A percentile compares a stretch with the other conserved stretches of the same genome.
phyloP scores from a whole-genome alignment of 352 stramenopile genomes.

The Globisporangium emineosum region DNA sequence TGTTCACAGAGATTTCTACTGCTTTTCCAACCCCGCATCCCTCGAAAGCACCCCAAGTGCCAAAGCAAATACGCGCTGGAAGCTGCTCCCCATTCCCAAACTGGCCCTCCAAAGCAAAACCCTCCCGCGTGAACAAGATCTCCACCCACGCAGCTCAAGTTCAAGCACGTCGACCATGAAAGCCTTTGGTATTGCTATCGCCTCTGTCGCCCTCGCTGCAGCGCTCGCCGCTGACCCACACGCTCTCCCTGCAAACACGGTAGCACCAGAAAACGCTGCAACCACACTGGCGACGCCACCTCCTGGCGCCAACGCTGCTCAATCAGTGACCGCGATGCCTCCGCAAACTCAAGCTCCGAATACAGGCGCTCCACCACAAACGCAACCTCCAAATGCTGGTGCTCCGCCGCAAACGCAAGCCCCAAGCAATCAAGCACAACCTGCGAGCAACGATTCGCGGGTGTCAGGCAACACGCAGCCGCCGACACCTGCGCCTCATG shows the following conservation, averaged over 20 bases:
- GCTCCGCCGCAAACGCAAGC: background rate
- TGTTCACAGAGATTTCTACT: background rate
- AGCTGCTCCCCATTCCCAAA: slow-evolving; percentile 4
- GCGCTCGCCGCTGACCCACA: slow-evolving; percentile 1
- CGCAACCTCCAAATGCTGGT: background rate
- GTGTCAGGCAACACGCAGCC: background rate
- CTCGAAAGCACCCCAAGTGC: background rate
- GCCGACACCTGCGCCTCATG: background rate
- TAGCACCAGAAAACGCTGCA: background rate
- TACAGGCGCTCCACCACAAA: background rate
- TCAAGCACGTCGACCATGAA: slow-evolving; percentile 18
- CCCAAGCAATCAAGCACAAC: background rate
- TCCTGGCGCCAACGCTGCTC: background rate
- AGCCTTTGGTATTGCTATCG: slow-evolving; percentile 18
- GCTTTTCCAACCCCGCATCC: too few species aligned
- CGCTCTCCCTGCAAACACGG: background rate
- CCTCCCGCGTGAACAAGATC: background rate
- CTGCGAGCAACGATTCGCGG: background rate
- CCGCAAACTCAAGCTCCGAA: background rate
- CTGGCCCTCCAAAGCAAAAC: background rate
- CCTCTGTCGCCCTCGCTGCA: slow-evolving; percentile 13
- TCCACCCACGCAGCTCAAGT: background rate
- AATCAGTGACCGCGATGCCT: background rate
- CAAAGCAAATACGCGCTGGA: background rate
- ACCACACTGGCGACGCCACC: background rate